phyloP scores from a whole-genome alignment of 2,329 filamentous ascomycete genomes.

The Aureobasidium zeae region DNA sequence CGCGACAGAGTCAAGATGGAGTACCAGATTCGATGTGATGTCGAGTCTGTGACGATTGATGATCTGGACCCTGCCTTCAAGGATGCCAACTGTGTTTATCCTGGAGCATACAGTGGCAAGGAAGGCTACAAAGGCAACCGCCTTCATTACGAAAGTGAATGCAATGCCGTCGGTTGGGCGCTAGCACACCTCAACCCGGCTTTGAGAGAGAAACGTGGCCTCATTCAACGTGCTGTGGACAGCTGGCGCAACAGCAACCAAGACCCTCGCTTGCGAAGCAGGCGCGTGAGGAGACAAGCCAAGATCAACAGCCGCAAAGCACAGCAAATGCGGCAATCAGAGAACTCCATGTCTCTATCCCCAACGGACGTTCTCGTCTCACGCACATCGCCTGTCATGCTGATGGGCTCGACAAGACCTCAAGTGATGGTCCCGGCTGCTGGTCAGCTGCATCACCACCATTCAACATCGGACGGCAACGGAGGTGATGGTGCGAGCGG shows the following conservation, averaged over 20 bases:
- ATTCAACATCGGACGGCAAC: constrained; percentile 20
- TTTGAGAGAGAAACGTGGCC: constrained; percentile 81
- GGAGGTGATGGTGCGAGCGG: constrained; percentile 73
- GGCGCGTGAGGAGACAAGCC: constrained; percentile 86
- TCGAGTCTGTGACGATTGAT: constrained; percentile 91
- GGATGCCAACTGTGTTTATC: constrained; percentile 96
- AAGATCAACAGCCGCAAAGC: constrained; percentile 65
- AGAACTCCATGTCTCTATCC: background rate
- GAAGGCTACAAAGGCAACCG: constrained; percentile 95
- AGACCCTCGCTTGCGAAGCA: constrained; percentile 80
- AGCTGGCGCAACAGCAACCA: constrained; percentile 99
- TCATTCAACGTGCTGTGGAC: constrained; percentile 95
- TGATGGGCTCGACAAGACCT: constrained; percentile 1
- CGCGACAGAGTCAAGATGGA: constrained; percentile 98
- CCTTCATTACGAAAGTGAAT: constrained; percentile 93
- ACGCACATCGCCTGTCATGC: constrained; percentile 1
- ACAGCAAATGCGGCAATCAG: constrained; percentile 9
- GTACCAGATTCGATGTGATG: constrained; percentile 96
- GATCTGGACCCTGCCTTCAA: constrained; percentile 82
- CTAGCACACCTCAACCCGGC: constrained; percentile 86
- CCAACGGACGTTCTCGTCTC: background rate
- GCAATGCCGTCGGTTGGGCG: constrained; percentile 99
- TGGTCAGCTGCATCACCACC: constrained; percentile 18
- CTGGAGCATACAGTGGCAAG: constrained; percentile 86
- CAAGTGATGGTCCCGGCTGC: constrained; percentile 8